Evolutionary conservation across 2,329 filamentous ascomycete genomes (phyloP), one percentile per base, ranked within the genome.

Genomic region (Pyrenophora graminea): DNA sequence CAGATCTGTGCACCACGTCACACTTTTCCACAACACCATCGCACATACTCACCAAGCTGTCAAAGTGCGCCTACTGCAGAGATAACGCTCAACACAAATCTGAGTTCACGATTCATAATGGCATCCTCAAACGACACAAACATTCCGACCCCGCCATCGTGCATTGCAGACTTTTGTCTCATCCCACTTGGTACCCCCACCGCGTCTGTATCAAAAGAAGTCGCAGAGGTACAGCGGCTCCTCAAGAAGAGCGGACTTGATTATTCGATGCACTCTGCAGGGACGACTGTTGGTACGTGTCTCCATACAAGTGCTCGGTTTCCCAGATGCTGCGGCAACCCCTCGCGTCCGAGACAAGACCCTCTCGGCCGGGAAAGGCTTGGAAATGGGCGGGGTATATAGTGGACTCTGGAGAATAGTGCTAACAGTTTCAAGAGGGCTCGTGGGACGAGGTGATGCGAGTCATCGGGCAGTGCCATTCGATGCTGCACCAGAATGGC

Each of bases 191-290:
- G 78, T 51, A 80, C 78, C 9, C 75, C 77, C 3, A 77, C 76
- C 1, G 77, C 78, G 2, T 78, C 75, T 6, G 78, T 81, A n/a
- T 78, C 76, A 6, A 72, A 75, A 47, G 89, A 97, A 71, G 86
- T 99, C 25, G 93, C 93, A 30, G 86, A 89, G 57, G 91, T 97
- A 32, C 93, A 97, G 77, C 85, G 87, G 50, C 80, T 97, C 31
- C 82, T 99, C 64, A 85, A 88, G 74, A 85, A 84, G 46, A 94
- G 88, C 62, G 91, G 91, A 2, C 74, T 97, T 56, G 86, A 85
- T 58, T 93, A 92, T 71, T 86, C 83, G 39, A 94, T 97, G 90
- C 93, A 97, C 76, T 92, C 90, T 21, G 92, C 91, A 2, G 94
- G 93, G 10, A 97, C 93, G 0, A 97, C 93, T 0, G 83, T 97